Base-by-base conservation (phyloP, 2,329 filamentous ascomycete species). In the Alternaria triticimaculans region DNA sequence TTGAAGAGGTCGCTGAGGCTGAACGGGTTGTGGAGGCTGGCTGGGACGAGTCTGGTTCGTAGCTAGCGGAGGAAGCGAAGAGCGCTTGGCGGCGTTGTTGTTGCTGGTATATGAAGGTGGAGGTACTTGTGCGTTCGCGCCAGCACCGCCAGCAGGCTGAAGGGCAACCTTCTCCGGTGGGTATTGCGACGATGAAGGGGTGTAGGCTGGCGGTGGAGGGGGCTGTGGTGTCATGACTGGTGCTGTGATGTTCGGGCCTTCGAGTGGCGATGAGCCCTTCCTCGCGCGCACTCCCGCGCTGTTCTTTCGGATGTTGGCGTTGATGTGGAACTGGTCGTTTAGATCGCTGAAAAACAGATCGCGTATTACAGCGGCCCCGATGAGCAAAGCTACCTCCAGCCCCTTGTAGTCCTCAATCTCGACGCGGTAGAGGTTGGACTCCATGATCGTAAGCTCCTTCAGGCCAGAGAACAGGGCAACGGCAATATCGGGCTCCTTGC, bases 371-470 rank as follows among this genome's bases (percentile, higher is more conserved):
- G 87, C 82, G 0, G 87, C 87, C 15, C 86, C 82, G 0, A 90
- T 81, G 26, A 90, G 75, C 21, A 98, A 81, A 2, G 94, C 90
- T 1, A 98, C 87, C 77, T 99, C 96, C 5, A 98, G 83, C 0
- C 96, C 96, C 79, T 97, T 98, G 61, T 91, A 89, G 80, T 99
- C 96, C 79, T 99, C 94, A 65, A 98, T 89, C 46, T 98, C 94
- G 11, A 98, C 91, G 7, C 96, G 87, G 65, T 91, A 90, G 75
- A 98, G 85, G 76, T 98, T 98, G 6, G 95, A 92, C 80, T 99
- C 92, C 82, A 98, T 97, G 45, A 99, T 86, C 2, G 94, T 97
- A 62, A 98, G 81, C 71, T 94, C 92, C 70, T 88, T 90, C 25
- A 90, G 84, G 18, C 87, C 86, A 69, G 77, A 76, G 84, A 94